phyloP scores from a whole-genome alignment of 805 yeast species.

The Lipomyces starkeyi region DNA sequence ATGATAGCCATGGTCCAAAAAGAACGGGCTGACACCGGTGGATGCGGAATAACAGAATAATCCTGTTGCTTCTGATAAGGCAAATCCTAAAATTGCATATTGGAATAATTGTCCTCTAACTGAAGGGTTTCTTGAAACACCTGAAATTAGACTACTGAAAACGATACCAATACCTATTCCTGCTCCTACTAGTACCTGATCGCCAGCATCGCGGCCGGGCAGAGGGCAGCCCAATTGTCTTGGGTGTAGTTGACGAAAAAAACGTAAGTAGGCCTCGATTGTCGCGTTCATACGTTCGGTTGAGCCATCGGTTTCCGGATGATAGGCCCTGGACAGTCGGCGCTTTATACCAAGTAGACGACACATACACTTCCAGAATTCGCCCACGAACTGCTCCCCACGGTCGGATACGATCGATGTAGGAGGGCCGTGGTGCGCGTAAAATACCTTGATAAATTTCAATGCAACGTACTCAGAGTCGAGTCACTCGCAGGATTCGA shows the following conservation, averaged over 20 bases:
- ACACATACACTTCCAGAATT: neutral
- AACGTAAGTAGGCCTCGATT: slow-evolving; percentile 3
- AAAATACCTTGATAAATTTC: neutral
- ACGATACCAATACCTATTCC: slow-evolving; percentile 8
- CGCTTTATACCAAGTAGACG: neutral
- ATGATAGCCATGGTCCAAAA: too few species aligned
- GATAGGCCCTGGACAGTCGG: neutral
- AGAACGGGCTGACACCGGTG: neutral
- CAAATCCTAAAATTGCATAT: too few species aligned
- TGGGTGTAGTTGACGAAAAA: neutral
- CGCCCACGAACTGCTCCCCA: neutral
- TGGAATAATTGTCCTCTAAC: slow-evolving; percentile 9
- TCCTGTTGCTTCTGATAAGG: too few species aligned
- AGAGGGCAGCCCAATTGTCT: neutral
- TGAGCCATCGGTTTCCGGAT: slow-evolving; percentile 17
- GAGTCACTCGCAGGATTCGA: neutral
- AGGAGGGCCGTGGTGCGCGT: neutral
- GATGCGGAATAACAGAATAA: neutral
- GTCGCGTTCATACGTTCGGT: slow-evolving; percentile 15
- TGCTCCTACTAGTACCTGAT: slow-evolving; percentile 10
- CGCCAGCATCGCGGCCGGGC: neutral
- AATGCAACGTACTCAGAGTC: neutral
- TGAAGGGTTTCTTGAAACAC: slow-evolving; percentile 10
- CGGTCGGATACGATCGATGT: neutral
- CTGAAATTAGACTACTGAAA: slow-evolving; percentile 3